phyloP scores from a whole-genome alignment of 768 basidiomycete genomes.

The Paxillus ammoniavirescens region DNA sequence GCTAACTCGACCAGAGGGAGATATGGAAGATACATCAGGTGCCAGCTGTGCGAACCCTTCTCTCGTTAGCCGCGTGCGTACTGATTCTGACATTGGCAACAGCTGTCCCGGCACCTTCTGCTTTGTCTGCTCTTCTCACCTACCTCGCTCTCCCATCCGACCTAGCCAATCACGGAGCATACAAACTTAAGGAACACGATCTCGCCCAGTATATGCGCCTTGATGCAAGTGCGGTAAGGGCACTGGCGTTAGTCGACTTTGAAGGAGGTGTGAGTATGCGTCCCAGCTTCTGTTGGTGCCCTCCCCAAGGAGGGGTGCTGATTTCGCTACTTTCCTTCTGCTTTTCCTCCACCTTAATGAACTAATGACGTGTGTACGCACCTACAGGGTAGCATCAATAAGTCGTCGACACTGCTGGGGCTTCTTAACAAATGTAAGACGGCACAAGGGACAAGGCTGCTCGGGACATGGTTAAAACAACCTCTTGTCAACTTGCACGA shows the following conservation, averaged over 20 bases:
- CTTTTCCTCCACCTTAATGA: not conserved
- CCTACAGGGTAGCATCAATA: slow-evolving; percentile 55
- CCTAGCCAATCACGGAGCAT: slow-evolving; percentile 74
- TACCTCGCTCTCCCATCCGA: slow-evolving; percentile 84
- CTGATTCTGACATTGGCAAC: slow-evolving; percentile 19
- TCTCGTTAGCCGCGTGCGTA: not conserved
- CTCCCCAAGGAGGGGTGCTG: too few species aligned
- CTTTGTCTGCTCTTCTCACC: slow-evolving; percentile 75
- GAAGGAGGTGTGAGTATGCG: slow-evolving; percentile 40
- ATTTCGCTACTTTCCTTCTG: not conserved
- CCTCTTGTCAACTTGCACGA: slow-evolving; percentile 92
- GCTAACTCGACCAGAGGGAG: slow-evolving; percentile 31
- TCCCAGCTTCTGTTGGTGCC: slow-evolving; percentile 1
- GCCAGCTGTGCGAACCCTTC: slow-evolving; percentile 8
- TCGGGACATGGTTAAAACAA: slow-evolving; percentile 94
- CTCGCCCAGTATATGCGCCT: slow-evolving; percentile 93
- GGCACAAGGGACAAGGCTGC: slow-evolving; percentile 83
- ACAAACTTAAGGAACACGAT: slow-evolving; percentile 82
- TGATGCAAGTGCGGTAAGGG: slow-evolving; percentile 91
- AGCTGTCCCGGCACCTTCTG: slow-evolving; percentile 73
- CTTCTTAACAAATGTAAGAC: slow-evolving; percentile 96
- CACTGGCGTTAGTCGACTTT: slow-evolving; percentile 80
- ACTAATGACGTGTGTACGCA: not conserved
- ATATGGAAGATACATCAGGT: slow-evolving; percentile 18
- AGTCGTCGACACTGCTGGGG: slow-evolving; percentile 86